A percentile compares a stretch with the other conserved stretches of the same genome.
phyloP scores from a whole-genome alignment of 225 moss, liverwort and hornwort species.

The Physcomitrium patens region DNA sequence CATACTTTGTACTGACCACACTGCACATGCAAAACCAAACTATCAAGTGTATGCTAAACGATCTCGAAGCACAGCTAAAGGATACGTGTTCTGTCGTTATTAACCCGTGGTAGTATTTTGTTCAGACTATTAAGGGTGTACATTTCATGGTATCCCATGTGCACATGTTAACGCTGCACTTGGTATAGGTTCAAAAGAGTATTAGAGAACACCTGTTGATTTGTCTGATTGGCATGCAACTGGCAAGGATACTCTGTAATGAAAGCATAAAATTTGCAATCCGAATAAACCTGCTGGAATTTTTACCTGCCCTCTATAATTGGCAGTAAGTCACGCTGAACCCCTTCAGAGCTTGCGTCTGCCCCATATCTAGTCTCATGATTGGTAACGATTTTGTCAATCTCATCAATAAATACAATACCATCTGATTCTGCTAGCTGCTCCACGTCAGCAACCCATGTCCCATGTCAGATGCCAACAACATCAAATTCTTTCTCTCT shows the following conservation, averaged over 20 bases:
- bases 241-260: not conserved
- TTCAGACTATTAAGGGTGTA: not conserved
- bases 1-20: slow-evolving; percentile 86
- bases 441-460: slow-evolving; percentile 20
- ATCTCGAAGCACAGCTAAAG: slow-evolving; percentile 14
- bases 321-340: slow-evolving; percentile 83
- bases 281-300: not conserved
- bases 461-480: slow-evolving; percentile 23
- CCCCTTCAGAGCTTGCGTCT: slow-evolving; percentile 90
- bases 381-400: slow-evolving; percentile 90
- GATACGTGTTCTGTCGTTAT: not conserved
- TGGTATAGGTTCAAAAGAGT: not conserved
- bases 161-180: not conserved
- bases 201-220: no score
- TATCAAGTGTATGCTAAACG: slow-evolving; percentile 11
- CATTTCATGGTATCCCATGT: not conserved
- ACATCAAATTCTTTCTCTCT: slow-evolving; percentile 1
- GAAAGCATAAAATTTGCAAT: not conserved
- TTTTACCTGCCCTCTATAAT: slow-evolving; percentile 89
- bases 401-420: slow-evolving; percentile 94
- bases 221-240: not conserved
- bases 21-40: slow-evolving; percentile 47
- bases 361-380: slow-evolving; percentile 84
- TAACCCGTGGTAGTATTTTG: not conserved
- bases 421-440: slow-evolving; percentile 88